Conservation (phyloP, 805 yeast genomes). For the Hanseniaspora meyeri region DNA sequence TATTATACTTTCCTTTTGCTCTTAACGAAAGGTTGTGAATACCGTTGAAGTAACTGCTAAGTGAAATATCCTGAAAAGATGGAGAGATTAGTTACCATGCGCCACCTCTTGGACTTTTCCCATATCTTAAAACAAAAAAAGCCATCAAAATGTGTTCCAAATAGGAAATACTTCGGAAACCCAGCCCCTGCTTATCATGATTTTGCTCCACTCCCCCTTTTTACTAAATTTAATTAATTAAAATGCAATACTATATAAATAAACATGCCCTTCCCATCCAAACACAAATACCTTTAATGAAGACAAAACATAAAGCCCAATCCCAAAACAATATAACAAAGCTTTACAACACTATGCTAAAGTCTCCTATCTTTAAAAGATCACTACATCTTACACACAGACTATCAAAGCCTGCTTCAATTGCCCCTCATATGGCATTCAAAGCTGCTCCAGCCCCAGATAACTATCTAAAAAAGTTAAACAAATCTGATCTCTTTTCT, state of each 20-base stretch:
- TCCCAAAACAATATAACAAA: too few relatives aligned
- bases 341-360: not conserved
- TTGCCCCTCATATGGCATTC: slow-evolving; percentile 9
- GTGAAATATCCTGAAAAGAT: too few relatives aligned
- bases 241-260: too few relatives aligned
- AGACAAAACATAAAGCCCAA: not conserved
- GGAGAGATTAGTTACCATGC: too few relatives aligned
- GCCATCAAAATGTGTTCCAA: not conserved
- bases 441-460: slow-evolving; percentile 20
- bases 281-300: too few relatives aligned
- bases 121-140: too few relatives aligned
- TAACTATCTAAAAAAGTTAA: slow-evolving; percentile 41
- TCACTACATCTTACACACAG: not conserved
- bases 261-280: not conserved
- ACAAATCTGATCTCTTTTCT: slow-evolving; percentile 45
- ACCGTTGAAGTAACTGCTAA: too few relatives aligned
- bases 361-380: not conserved
- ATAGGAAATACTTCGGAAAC: not conserved
- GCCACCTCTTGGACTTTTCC: too few relatives aligned
- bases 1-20: too few relatives aligned
- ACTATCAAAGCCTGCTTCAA: not conserved
- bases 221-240: too few relatives aligned
- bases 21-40: too few relatives aligned
- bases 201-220: not conserved
- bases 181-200: not conserved